Conservation (phyloP, 2,329 filamentous ascomycete species). For the Botrytis byssoidea region DNA sequence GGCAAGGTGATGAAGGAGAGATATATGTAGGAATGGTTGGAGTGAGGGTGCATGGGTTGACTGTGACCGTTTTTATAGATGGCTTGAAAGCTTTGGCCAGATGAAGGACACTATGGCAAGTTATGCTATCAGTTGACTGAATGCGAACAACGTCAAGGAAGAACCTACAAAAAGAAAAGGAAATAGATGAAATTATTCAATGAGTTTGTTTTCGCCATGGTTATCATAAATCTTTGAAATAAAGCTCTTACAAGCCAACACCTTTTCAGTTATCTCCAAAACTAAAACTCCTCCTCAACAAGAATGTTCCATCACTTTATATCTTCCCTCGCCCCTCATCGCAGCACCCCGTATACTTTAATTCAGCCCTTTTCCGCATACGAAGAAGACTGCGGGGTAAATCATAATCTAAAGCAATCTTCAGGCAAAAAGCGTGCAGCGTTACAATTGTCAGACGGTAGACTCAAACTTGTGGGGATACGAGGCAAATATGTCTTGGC, state of each 20-base stretch:
- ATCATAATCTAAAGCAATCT: neutral
- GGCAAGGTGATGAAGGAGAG: conserved; percentile 25
- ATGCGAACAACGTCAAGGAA: neutral
- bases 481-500: conserved; percentile 13
- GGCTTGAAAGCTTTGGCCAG: neutral
- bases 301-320: conserved; percentile 7
- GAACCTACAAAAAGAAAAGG: neutral
- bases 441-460: conserved; percentile 5
- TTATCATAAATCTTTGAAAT: neutral
- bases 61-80: neutral
- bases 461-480: neutral
- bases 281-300: neutral
- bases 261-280: neutral
- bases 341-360: neutral
- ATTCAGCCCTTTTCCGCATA: neutral
- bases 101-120: neutral
- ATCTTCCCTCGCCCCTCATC: neutral
- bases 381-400: conserved; percentile 12
- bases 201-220: neutral
- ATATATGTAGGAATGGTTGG: neutral
- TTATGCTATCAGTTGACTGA: neutral
- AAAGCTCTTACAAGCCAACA: neutral
- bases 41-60: conserved; percentile 4
- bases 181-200: neutral
- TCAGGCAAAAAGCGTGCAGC: conserved; percentile 9